Conservation (phyloP, 2,329 filamentous ascomycete genomes). For the Phialophora verrucosa region DNA sequence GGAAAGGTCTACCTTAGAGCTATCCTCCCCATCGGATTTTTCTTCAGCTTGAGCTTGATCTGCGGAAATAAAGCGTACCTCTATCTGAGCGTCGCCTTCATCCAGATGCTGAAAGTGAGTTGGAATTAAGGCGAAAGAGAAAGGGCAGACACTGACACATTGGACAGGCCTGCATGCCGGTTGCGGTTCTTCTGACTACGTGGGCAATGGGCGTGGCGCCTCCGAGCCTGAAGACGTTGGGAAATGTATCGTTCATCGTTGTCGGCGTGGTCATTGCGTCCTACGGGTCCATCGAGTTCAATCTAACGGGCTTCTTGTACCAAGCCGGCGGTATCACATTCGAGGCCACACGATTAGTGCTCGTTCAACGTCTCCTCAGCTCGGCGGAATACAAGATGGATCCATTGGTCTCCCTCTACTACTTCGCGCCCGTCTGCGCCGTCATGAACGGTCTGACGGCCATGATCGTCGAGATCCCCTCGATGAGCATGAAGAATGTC, state of each 20-base stretch:
- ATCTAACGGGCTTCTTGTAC: constrained; percentile 60
- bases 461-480: constrained; percentile 70
- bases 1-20: constrained; percentile 89
- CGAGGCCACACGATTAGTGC: constrained; percentile 79
- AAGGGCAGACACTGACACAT: constrained; percentile 5
- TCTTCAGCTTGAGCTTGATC: constrained; percentile 95
- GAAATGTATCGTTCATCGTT: constrained; percentile 94
- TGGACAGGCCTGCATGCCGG: constrained; percentile 83
- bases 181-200: constrained; percentile 86
- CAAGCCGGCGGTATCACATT: constrained; percentile 78
- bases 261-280: constrained; percentile 93
- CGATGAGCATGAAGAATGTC: constrained; percentile 70
- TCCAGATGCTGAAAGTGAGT: constrained; percentile 97
- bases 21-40: constrained; percentile 91
- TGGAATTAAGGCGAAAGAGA: constrained; percentile 42
- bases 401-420: constrained; percentile 84
- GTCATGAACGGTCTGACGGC: constrained; percentile 77
- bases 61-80: constrained; percentile 96
- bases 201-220: constrained; percentile 86
- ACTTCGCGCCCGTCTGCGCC: constrained; percentile 84
- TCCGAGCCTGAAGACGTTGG: constrained; percentile 82
- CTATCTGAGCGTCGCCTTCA: constrained; percentile 94
- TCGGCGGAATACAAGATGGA: constrained; percentile 85
- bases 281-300: constrained; percentile 93
- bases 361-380: constrained; percentile 83